Evolutionary conservation across 2,329 filamentous ascomycete genomes (phyloP).

Genomic region (Trichoderma koningii): DNA sequence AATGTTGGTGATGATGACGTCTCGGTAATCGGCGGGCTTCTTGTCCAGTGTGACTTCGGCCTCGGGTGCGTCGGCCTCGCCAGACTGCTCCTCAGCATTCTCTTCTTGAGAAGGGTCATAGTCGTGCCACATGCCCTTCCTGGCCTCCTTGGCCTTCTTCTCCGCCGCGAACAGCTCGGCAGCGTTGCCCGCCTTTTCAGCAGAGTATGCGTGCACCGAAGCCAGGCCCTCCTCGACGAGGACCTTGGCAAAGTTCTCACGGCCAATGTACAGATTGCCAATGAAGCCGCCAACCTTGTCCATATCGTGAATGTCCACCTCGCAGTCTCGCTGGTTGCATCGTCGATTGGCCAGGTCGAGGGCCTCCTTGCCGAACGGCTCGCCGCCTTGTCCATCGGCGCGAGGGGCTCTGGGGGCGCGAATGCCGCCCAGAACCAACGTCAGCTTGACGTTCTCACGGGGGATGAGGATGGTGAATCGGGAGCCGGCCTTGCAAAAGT

Average conservation of each 20-base stretch:
- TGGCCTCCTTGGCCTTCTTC: conserved; percentile 81
- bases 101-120: conserved; percentile 89
- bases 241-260: conserved; percentile 92
- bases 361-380: conserved; percentile 94
- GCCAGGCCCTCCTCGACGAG: conserved; percentile 93
- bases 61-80: conserved; percentile 54
- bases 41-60: conserved; percentile 60
- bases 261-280: conserved; percentile 87
- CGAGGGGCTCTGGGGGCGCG: conserved; percentile 85
- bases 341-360: conserved; percentile 86
- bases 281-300: conserved; percentile 99
- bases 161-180: conserved; percentile 86
- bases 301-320: conserved; percentile 90
- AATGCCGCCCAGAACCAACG: conserved; percentile 90
- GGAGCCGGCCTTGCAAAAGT: conserved; percentile 97
- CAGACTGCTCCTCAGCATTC: conserved; percentile 54
- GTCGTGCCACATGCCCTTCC: conserved; percentile 88
- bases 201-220: conserved; percentile 89
- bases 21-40: conserved; percentile 81
- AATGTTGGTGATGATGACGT: conserved; percentile 89
- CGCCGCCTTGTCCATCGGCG: conserved; percentile 71
- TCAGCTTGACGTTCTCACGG: conserved; percentile 90
- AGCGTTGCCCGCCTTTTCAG: conserved; percentile 90
- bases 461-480: conserved; percentile 91
- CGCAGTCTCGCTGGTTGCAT: conserved; percentile 91